A percentile compares a stretch with the other conserved stretches of the same genome.
Evolutionary conservation across 1,284 basidiomycete genomes (phyloP).

Genomic region (Fomitopsis betulina): DNA sequence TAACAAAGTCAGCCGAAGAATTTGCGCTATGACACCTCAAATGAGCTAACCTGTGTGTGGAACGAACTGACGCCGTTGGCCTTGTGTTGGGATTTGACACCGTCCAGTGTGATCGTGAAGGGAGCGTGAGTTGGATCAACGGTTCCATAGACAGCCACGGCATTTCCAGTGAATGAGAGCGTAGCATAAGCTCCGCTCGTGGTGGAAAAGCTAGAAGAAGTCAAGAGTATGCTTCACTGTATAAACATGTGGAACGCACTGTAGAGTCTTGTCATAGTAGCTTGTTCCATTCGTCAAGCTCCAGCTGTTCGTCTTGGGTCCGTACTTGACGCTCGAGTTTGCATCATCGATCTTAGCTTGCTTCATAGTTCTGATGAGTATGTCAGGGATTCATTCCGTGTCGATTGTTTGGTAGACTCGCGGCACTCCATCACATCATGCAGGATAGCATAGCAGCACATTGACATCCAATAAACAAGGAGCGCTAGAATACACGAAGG

Average conservation of each 20-base stretch:
- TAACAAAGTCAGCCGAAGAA: not conserved
- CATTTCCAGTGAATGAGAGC: slow-evolving; percentile 43
- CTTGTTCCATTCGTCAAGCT: slow-evolving; percentile 20
- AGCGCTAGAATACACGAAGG: not conserved
- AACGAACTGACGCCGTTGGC: slow-evolving; percentile 31
- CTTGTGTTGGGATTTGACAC: slow-evolving; percentile 25
- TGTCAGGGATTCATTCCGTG: not conserved
- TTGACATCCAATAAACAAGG: not conserved
- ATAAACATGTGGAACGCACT: slow-evolving; percentile 26
- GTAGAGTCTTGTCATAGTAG: slow-evolving; percentile 36
- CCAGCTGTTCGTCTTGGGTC: slow-evolving; percentile 35
- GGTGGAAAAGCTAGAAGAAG: slow-evolving; percentile 38
- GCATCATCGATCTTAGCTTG: slow-evolving; percentile 36
- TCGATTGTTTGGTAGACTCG: not conserved
- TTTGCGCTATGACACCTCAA: not conserved
- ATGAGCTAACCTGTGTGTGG: slow-evolving; percentile 33
- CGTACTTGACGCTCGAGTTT: slow-evolving; percentile 34
- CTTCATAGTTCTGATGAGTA: slow-evolving; percentile 23
- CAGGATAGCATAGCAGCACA: too few species aligned
- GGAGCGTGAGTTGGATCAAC: slow-evolving; percentile 44
- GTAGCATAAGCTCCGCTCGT: slow-evolving; percentile 36
- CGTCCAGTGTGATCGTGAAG: slow-evolving; percentile 42
- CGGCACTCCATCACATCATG: too few species aligned
- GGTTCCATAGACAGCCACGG: slow-evolving; percentile 47
- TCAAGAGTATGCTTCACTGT: slow-evolving; percentile 20